Conservation (phyloP, 306 rosid genomes). For the Cucurbita argyrosperma region DNA sequence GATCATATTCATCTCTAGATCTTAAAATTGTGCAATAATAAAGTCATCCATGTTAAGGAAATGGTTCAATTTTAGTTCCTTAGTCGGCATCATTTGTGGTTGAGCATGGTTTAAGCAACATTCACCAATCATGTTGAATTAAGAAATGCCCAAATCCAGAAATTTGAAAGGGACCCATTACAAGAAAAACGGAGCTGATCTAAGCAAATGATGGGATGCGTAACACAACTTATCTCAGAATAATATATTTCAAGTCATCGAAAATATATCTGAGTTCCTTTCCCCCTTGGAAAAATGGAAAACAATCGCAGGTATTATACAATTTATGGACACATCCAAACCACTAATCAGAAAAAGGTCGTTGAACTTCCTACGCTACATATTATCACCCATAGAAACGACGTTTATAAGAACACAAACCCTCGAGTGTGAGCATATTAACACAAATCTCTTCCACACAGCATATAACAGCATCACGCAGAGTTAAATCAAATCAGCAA, state of each 20-base stretch:
- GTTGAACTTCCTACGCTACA: neutral
- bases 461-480: neutral
- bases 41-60: no score
- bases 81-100: no score
- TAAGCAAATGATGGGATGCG: neutral
- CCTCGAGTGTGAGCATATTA: neutral
- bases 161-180: no score
- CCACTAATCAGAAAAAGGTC: neutral
- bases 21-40: no score
- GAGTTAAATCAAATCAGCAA: constrained; percentile 70
- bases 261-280: neutral
- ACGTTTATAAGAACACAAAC: neutral
- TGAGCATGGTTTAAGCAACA: no score
- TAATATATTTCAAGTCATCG: neutral
- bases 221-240: neutral
- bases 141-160: neutral
- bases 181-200: no score
- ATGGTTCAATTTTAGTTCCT: no score
- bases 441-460: neutral
- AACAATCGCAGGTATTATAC: neutral
- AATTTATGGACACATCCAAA: neutral
- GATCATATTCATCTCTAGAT: no score
- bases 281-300: neutral
- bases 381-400: neutral
- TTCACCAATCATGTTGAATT: no score